Percentiles rank a stretch among this genome's conserved stretches.
phyloP scores from a whole-genome alignment of 768 basidiomycete species.

The Termitomyces sp. region DNA sequence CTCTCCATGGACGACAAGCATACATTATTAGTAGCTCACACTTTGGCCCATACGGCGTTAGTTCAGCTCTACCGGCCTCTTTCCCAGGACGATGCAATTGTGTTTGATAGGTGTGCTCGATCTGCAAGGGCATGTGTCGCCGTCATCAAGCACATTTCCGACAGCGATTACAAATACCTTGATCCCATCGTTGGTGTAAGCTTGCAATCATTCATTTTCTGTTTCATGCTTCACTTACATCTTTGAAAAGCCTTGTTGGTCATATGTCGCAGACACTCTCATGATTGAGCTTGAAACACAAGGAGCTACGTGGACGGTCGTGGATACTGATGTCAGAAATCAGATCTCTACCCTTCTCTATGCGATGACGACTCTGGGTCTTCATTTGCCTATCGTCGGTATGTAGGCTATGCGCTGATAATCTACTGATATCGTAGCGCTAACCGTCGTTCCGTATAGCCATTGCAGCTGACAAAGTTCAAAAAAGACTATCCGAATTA shows the following conservation, averaged over 20 bases:
- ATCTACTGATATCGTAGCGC: not conserved
- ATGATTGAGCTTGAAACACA: conserved; percentile 60
- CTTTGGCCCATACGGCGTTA: conserved; percentile 58
- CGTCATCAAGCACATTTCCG: conserved; percentile 56
- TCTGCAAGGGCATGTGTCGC: conserved; percentile 57
- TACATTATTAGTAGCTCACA: conserved; percentile 54
- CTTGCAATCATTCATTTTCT: conserved; percentile 6
- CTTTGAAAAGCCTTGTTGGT: conserved; percentile 60
- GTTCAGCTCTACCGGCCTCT: conserved; percentile 62
- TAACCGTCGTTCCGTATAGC: conserved; percentile 17
- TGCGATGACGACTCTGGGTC: conserved; percentile 56
- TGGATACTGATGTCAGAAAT: conserved; percentile 53
- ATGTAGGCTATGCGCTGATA: conserved; percentile 9
- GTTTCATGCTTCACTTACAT: conserved; percentile 6
- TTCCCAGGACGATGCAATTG: conserved; percentile 49
- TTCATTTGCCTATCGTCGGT: conserved; percentile 56
- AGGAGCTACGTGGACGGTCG: conserved; percentile 58
- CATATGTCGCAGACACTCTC: conserved; percentile 58
- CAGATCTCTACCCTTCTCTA: conserved; percentile 58
- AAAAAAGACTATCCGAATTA: conserved; percentile 32
- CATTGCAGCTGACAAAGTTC: conserved; percentile 33
- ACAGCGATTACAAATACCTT: conserved; percentile 63
- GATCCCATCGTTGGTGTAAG: conserved; percentile 75
- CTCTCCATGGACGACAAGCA: conserved; percentile 53
- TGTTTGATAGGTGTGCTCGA: conserved; percentile 61